Percentiles rank a stretch among this genome's conserved stretches.
Conservation (phyloP, 2,329 filamentous ascomycete genomes). For the Calycina herbarum region DNA sequence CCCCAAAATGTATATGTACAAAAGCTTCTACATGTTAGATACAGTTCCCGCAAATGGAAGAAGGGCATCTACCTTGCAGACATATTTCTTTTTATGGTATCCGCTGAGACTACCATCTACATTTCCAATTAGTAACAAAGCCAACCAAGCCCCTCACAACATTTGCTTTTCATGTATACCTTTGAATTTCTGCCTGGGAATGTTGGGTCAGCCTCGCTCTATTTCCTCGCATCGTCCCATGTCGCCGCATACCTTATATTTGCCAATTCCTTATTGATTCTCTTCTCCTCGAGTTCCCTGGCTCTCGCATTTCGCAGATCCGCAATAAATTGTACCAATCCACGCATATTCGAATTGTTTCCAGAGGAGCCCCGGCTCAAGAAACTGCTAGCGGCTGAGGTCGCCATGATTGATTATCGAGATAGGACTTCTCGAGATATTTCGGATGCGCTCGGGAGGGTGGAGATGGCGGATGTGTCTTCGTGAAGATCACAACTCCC, state of each 20-base stretch:
- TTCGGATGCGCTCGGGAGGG: not conserved
- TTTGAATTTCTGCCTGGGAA: slow-evolving; percentile 85
- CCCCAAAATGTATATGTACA: slow-evolving; percentile 98
- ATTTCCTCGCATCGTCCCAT: not conserved
- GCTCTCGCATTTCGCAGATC: slow-evolving; percentile 93
- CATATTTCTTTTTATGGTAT: slow-evolving; percentile 99
- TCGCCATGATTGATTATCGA: slow-evolving; percentile 30
- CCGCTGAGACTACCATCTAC: slow-evolving; percentile 84
- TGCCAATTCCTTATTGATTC: slow-evolving; percentile 98
- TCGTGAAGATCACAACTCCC: not conserved
- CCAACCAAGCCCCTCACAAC: not conserved
- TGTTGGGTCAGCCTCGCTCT: slow-evolving; percentile 25
- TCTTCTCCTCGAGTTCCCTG: slow-evolving; percentile 94
- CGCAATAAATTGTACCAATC: slow-evolving; percentile 96
- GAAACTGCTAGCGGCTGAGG: slow-evolving; percentile 51
- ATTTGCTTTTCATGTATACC: slow-evolving; percentile 42
- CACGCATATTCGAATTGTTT: slow-evolving; percentile 70
- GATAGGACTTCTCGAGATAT: not conserved
- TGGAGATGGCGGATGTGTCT: not conserved
- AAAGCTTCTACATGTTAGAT: slow-evolving; percentile 49
- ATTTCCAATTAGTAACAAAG: slow-evolving; percentile 22
- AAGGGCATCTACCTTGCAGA: slow-evolving; percentile 73
- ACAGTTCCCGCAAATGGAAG: slow-evolving; percentile 14
- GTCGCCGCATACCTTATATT: slow-evolving; percentile 72
- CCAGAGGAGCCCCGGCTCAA: slow-evolving; percentile 62